These are phyloP conservation scores for Aspergillus clavatus DNA, from an alignment of 2,329 filamentous ascomycete species.

Conservation along the genomic window DNA sequence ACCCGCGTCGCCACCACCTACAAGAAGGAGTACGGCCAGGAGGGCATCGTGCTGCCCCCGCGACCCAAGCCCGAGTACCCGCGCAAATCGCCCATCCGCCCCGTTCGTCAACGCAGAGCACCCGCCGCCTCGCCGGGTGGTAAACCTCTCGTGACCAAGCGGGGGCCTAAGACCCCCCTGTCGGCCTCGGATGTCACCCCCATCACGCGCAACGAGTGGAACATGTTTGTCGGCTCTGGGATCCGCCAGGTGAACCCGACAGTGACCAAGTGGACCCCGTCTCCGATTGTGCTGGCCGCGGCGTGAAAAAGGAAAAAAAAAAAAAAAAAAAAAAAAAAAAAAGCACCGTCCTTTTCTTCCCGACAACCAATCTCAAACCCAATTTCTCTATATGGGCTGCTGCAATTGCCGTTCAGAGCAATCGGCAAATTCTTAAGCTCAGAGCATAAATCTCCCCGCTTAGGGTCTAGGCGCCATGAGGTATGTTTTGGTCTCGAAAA, in stretches of 20 bases:
- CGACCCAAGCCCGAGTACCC: conserved; percentile 13
- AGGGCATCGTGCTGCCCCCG: conserved; percentile 36
- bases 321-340: too few relatives aligned
- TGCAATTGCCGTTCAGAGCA: too few relatives aligned
- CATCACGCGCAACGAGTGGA: conserved; percentile 41
- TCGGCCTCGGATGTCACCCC: conserved; percentile 42
- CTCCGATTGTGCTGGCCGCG: conserved; percentile 27
- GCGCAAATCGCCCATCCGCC: conserved; percentile 20
- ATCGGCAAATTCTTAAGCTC: too few relatives aligned
- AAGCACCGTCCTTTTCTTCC: too few relatives aligned
- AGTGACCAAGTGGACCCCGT: conserved; percentile 37
- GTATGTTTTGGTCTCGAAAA: too few relatives aligned
- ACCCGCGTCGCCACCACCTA: conserved; percentile 34
- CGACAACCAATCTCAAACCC: too few relatives aligned
- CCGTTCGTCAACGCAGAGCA: conserved; percentile 20
- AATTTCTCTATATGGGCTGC: too few relatives aligned
- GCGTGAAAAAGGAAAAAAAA: too few relatives aligned
- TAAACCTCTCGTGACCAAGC: conserved; percentile 15
- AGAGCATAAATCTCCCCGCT: too few relatives aligned
- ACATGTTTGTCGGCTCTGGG: conserved; percentile 33
- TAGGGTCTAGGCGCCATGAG: too few relatives aligned
- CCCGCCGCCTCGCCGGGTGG: conserved; percentile 19
- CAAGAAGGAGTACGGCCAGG: conserved; percentile 29
- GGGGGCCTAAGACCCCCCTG: conserved; percentile 37
- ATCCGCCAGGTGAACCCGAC: conserved; percentile 26